phyloP scores from a whole-genome alignment of 441 rosid species.

The Manihot esculenta region DNA sequence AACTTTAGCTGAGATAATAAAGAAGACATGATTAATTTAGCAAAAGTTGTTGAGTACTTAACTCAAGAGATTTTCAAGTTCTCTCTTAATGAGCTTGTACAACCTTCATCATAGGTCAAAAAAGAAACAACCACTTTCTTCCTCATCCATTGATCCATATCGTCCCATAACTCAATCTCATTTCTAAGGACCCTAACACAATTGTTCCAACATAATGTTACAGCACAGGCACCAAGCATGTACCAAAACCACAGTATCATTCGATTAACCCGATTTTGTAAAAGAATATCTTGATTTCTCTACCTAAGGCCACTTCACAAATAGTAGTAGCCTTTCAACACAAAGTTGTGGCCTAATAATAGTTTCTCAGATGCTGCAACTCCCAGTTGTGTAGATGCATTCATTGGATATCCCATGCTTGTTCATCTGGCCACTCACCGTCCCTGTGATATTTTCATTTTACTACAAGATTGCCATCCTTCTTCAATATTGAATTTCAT shows the following conservation, averaged over 20 bases:
- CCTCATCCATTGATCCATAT: too few relatives aligned
- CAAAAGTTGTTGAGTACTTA: too few relatives aligned
- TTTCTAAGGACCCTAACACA: too few relatives aligned
- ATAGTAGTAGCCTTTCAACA: not conserved
- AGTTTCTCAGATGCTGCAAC: not conserved
- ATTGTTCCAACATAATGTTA: too few relatives aligned
- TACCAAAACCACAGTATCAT: not conserved
- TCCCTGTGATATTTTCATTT: not conserved
- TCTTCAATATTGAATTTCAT: not conserved
- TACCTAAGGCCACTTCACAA: not conserved
- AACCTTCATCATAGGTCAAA: too few relatives aligned
- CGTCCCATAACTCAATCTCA: too few relatives aligned
- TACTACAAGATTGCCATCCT: not conserved
- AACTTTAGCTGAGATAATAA: too few relatives aligned
- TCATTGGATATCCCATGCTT: not conserved
- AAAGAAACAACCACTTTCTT: too few relatives aligned
- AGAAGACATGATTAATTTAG: too few relatives aligned
- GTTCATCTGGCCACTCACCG: not conserved
- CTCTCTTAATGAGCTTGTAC: too few relatives aligned
- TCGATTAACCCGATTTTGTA: not conserved
- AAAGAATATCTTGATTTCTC: not conserved
- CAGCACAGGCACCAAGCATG: not conserved
- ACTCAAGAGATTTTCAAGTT: too few relatives aligned
- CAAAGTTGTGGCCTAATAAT: not conserved
- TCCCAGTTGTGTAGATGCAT: not conserved